These are phyloP conservation scores for Paracoccidioides lutzii DNA, from an alignment of 2,329 filamentous ascomycete species.

Conservation along the genomic window DNA sequence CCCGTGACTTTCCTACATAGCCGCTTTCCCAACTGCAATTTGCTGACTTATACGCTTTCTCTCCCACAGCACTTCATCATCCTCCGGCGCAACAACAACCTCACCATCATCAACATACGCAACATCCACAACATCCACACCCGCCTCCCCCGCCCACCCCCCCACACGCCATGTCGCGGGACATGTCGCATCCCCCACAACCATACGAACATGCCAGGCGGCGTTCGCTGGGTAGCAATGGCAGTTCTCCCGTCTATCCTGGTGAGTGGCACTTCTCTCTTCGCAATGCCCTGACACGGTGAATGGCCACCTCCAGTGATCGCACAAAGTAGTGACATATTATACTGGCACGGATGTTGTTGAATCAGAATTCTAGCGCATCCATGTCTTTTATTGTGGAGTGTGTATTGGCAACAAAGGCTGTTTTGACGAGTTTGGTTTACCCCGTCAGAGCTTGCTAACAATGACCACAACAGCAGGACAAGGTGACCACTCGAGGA, in stretches of 20 bases:
- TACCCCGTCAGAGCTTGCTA: neutral
- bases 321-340: neutral
- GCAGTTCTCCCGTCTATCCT: slow-evolving; percentile 23
- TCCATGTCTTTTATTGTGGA: neutral
- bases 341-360: neutral
- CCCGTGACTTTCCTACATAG: slow-evolving; percentile 12
- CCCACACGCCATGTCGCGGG: slow-evolving; percentile 13
- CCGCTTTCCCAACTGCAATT: slow-evolving; percentile 5
- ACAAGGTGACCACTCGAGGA: slow-evolving; percentile 12
- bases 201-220: slow-evolving; percentile 23
- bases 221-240: slow-evolving; percentile 25
- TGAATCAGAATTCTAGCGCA: neutral
- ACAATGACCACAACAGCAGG: slow-evolving; percentile 5
- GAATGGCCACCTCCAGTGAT: neutral
- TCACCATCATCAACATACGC: neutral
- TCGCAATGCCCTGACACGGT: neutral
- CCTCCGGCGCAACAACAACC: neutral
- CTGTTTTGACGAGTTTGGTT: neutral
- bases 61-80: neutral
- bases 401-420: neutral
- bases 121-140: neutral
- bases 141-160: slow-evolving; percentile 1
- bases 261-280: slow-evolving; percentile 19
- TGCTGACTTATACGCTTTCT: slow-evolving; percentile 3
- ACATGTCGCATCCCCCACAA: slow-evolving; percentile 25